These are phyloP conservation scores for Arachnomyces sp. DNA, from an alignment of 2,329 filamentous ascomycete genomes.

Conservation along the genomic window DNA sequence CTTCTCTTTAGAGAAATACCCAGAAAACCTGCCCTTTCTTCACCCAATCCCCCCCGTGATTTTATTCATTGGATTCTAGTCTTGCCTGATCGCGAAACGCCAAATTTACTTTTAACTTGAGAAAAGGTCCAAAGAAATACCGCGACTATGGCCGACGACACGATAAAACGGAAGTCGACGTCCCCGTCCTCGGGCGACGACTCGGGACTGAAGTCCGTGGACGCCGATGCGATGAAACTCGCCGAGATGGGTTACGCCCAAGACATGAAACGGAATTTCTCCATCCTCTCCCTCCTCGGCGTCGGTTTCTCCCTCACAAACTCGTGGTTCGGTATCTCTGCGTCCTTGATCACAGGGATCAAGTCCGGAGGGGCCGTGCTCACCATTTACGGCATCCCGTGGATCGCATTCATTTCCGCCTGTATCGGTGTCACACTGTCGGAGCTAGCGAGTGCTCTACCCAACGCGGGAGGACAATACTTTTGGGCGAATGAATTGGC, in stretches of 20 bases:
- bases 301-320: conserved; percentile 45
- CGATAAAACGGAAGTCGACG: background rate
- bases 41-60: too few species aligned
- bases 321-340: conserved; percentile 45
- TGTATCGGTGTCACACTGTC: conserved; percentile 40
- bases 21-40: too few species aligned
- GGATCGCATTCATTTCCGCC: conserved; percentile 37
- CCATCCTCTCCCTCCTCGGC: conserved; percentile 41
- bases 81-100: too few species aligned
- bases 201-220: conserved; percentile 11
- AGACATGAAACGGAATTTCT: conserved; percentile 41
- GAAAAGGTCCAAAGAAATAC: background rate
- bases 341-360: conserved; percentile 43
- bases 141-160: background rate
- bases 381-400: conserved; percentile 43
- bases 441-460: conserved; percentile 42
- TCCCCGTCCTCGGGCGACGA: background rate
- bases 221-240: conserved; percentile 36
- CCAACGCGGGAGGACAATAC: conserved; percentile 46
- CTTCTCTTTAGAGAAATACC: too few species aligned
- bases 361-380: conserved; percentile 42
- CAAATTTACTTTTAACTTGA: too few species aligned
- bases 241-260: conserved; percentile 43
- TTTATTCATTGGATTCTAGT: too few species aligned
- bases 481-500: conserved; percentile 44